Conservation (phyloP, 805 yeast genomes). For the Barnettozyma salicaria region DNA sequence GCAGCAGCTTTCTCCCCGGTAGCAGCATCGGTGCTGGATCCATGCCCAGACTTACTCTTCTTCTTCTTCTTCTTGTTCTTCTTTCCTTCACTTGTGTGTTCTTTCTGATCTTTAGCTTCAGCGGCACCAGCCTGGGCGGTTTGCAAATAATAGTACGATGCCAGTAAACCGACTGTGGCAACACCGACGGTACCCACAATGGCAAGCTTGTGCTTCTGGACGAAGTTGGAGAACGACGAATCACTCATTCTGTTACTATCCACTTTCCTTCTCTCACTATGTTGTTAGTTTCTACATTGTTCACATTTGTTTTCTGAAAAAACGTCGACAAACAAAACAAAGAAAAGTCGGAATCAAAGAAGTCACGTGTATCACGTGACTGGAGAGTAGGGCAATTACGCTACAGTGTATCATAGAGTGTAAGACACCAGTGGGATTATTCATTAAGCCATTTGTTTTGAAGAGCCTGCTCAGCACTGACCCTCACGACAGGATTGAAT, state of each 20-base stretch:
- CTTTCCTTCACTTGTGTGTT: constrained; percentile 11
- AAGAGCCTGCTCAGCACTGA: constrained; percentile 50
- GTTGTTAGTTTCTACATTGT: neutral
- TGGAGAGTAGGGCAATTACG: neutral
- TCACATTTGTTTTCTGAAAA: neutral
- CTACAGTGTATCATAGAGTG: neutral
- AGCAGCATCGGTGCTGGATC: constrained; percentile 17
- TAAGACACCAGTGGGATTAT: constrained; percentile 28
- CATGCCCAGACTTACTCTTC: constrained; percentile 28
- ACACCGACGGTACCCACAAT: constrained; percentile 59
- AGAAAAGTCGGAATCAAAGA: neutral
- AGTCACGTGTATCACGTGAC: no score
- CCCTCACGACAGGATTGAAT: constrained; percentile 63
- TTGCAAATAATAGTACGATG: constrained; percentile 49
- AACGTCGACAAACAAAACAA: neutral
- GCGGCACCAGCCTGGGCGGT: constrained; percentile 27
- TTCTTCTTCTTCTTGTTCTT: constrained; percentile 40
- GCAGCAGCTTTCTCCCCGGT: constrained; percentile 23
- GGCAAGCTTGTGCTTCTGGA: constrained; percentile 49
- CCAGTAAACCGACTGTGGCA: constrained; percentile 52
- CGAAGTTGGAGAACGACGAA: constrained; percentile 7
- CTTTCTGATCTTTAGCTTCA: constrained; percentile 9
- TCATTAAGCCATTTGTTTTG: constrained; percentile 51
- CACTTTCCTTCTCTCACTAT: no score
- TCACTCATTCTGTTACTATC: constrained; percentile 9